Evolutionary conservation across 805 yeast genomes (phyloP), one percentile per base, ranked within the genome.

Genomic region (Teunomyces lycoperdinae): DNA sequence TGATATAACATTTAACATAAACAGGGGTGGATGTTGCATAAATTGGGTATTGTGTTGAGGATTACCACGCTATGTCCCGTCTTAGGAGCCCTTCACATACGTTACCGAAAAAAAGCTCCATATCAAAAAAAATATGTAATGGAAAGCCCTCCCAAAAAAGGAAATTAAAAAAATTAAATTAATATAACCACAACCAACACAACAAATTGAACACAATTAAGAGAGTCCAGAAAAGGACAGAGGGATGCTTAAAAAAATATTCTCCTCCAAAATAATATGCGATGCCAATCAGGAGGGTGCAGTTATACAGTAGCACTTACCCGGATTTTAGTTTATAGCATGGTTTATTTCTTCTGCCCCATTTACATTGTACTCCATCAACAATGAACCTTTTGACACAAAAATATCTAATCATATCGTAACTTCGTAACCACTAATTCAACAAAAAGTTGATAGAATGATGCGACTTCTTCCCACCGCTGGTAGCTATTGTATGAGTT

Each of bases 371-470:
- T 20, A 20, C 24, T 20, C 24, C 24, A 20, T 5, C 24, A 20
- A 20, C 5, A 20, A 20, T 4, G 24, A 20, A 20, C 24, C 17
- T 32, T n/a, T 32, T 7, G 8, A 14, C 13, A 13, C n/a, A 32
- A 11, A 9, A 13, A 32, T 13, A 13, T 32, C 14, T 32, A 32
- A 13, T 32, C 17, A 6, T 32, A 32, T 32, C 39, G 39, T 35
- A 35, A 17, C 20, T 35, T 35, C 39, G 27, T 35, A 20, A 35
- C 11, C 26, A 17, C 33, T 50, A 64, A 49, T 64, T 64, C 44
- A 64, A 56, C 30, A 64, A 50, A 46, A 60, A 64, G 34, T 58
- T 57, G 14, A 64, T 62, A 28, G 69, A 63, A 49, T 62, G 67
- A 48, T 64, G 67, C 13, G 60, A 53, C 41, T 58, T 53, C 45